A percentile compares a stretch with the other conserved stretches of the same genome.
phyloP scores from a whole-genome alignment of 2,329 filamentous ascomycete genomes.

The Fusarium caatingaense region DNA sequence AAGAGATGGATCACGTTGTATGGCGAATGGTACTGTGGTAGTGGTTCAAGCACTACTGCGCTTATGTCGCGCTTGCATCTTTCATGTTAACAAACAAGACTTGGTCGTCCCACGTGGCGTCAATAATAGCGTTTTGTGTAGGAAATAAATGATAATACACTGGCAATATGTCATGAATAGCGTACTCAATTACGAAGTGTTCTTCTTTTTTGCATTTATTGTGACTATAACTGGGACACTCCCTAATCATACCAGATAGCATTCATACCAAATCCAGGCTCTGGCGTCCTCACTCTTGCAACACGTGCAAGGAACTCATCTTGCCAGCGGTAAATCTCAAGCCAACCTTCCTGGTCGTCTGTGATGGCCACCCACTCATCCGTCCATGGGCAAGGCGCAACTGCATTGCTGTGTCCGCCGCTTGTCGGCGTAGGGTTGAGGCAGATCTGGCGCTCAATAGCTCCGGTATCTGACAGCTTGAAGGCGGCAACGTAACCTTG shows the following conservation, averaged over 20 bases:
- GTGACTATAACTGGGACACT: background rate
- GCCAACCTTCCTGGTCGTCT: slow-evolving; percentile 86
- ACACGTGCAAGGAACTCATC: slow-evolving; percentile 84
- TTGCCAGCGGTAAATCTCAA: slow-evolving; percentile 89
- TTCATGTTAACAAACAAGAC: background rate
- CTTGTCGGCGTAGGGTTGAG: slow-evolving; percentile 87
- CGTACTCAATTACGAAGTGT: background rate
- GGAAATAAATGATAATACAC: slow-evolving; percentile 14
- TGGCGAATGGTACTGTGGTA: slow-evolving; percentile 7
- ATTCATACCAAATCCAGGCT: slow-evolving; percentile 96
- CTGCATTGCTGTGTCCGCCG: slow-evolving; percentile 88
- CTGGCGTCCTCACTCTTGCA: slow-evolving; percentile 79
- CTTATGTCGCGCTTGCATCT: background rate
- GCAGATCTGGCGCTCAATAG: slow-evolving; percentile 81
- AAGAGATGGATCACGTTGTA: slow-evolving; percentile 1
- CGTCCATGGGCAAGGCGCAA: slow-evolving; percentile 84
- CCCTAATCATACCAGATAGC: slow-evolving; percentile 86
- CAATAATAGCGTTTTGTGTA: slow-evolving; percentile 7
- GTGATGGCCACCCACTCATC: slow-evolving; percentile 93
- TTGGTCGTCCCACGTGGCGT: background rate
- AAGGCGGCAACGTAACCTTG: slow-evolving; percentile 89
- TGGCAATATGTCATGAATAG: background rate
- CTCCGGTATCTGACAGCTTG: slow-evolving; percentile 73
- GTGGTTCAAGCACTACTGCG: background rate
- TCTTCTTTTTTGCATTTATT: background rate